phyloP scores from a whole-genome alignment of 1,284 basidiomycete genomes.

The Peniophora sp. region DNA sequence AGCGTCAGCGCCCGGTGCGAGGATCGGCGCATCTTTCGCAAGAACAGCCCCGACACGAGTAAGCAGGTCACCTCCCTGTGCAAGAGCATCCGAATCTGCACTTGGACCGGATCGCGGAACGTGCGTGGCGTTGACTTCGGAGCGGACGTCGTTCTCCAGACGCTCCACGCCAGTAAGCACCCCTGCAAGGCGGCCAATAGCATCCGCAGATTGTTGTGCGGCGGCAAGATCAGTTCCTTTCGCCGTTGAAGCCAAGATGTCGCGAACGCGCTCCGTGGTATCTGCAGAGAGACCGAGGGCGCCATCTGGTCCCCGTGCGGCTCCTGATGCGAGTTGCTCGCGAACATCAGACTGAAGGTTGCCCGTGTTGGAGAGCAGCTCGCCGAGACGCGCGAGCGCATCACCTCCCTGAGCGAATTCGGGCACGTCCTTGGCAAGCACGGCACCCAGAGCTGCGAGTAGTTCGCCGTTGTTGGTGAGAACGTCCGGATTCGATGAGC shows the following conservation, averaged over 20 bases:
- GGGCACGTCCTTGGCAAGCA: background rate
- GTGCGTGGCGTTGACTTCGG: background rate
- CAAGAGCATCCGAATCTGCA: background rate
- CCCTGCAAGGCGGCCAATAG: background rate
- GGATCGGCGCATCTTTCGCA: background rate
- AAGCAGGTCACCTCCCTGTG: background rate
- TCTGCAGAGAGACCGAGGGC: background rate
- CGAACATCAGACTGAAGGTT: background rate
- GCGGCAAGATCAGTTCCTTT: background rate
- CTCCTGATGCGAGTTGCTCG: background rate
- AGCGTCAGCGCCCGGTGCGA: background rate
- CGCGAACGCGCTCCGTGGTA: background rate
- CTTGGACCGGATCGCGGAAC: background rate
- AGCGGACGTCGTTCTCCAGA: background rate
- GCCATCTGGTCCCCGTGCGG: background rate
- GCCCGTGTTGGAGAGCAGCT: background rate
- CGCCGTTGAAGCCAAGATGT: background rate
- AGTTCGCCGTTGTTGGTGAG: background rate
- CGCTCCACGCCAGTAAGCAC: background rate
- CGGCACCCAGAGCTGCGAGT: background rate
- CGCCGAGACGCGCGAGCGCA: background rate
- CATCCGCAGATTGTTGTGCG: background rate
- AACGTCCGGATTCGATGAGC: slow-evolving; percentile 7
- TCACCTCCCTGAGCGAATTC: background rate
- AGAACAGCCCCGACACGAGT: background rate